A percentile compares a stretch with the other conserved stretches of the same genome.
phyloP scores from a whole-genome alignment of 2,329 filamentous ascomycete genomes.

The Clarireedia monteithiana region DNA sequence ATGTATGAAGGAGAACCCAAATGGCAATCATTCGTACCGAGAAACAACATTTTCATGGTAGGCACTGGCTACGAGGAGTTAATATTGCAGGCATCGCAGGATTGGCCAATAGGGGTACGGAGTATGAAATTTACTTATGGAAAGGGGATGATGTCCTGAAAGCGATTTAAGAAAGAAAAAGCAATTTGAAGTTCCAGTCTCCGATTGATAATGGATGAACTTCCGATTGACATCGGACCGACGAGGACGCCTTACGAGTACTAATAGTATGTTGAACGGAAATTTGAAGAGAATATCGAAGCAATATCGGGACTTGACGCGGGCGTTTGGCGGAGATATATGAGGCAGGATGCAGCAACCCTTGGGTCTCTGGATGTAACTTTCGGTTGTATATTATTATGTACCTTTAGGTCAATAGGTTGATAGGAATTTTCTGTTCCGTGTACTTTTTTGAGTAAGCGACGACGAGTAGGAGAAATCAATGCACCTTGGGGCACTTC shows the following conservation, averaged over 20 bases:
- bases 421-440: background rate
- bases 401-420: background rate
- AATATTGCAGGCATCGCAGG: background rate
- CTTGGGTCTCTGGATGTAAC: background rate
- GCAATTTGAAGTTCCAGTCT: background rate
- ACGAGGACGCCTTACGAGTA: background rate
- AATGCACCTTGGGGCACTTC: too few species aligned
- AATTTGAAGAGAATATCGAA: too few species aligned
- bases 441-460: background rate
- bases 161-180: background rate
- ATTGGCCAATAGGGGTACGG: background rate
- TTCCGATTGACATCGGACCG: background rate
- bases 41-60: slow-evolving; percentile 30
- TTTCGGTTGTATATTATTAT: slow-evolving; percentile 7
- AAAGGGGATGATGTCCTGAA: background rate
- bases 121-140: background rate
- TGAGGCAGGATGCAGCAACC: background rate
- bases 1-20: slow-evolving; percentile 18
- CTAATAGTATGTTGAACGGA: too few species aligned
- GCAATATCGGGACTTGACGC: too few species aligned
- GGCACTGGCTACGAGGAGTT: background rate
- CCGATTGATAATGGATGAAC: background rate
- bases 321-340: background rate
- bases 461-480: too few species aligned
- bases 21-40: slow-evolving; percentile 21